Conservation (phyloP, 495 filamentous ascomycete species). For the Penicillium coprophilum region DNA sequence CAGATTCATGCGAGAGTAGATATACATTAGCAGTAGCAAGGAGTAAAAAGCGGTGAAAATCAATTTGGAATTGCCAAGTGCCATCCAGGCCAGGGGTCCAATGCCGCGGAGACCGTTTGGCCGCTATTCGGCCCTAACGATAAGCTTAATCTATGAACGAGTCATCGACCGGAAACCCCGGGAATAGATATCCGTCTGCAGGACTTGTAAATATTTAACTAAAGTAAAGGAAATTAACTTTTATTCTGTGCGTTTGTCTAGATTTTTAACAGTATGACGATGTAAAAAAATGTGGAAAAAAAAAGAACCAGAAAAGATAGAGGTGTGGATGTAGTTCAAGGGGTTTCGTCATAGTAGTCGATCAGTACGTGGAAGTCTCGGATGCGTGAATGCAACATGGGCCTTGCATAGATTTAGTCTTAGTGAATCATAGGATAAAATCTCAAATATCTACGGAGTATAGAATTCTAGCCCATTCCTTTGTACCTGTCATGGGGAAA, state of each 20-base stretch:
- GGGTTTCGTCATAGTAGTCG: conserved; percentile 12
- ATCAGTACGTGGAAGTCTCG: conserved; percentile 12
- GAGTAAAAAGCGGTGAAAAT: conserved; percentile 5
- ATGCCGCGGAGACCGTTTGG: background rate
- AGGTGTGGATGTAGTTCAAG: background rate
- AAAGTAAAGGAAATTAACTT: background rate
- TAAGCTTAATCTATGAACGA: conserved; percentile 17
- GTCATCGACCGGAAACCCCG: conserved; percentile 1
- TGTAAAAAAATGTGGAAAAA: background rate
- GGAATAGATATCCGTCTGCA: background rate
- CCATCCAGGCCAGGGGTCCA: background rate
- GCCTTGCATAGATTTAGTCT: conserved; percentile 8
- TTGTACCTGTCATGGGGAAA: background rate
- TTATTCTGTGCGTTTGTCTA: background rate
- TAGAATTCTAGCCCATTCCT: background rate
- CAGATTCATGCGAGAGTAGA: background rate
- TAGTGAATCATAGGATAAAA: conserved; percentile 5
- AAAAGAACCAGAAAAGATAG: background rate
- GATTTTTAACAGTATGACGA: background rate
- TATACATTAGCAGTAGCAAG: background rate
- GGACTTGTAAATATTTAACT: background rate
- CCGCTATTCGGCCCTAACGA: background rate
- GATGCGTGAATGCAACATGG: conserved; percentile 13
- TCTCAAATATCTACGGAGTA: background rate
- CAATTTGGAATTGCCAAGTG: background rate